A percentile compares a stretch with the other conserved stretches of the same genome.
Evolutionary conservation across 2,329 filamentous ascomycete species (phyloP).

Genomic region (Ophiocordyceps camponoti-saundersi): DNA sequence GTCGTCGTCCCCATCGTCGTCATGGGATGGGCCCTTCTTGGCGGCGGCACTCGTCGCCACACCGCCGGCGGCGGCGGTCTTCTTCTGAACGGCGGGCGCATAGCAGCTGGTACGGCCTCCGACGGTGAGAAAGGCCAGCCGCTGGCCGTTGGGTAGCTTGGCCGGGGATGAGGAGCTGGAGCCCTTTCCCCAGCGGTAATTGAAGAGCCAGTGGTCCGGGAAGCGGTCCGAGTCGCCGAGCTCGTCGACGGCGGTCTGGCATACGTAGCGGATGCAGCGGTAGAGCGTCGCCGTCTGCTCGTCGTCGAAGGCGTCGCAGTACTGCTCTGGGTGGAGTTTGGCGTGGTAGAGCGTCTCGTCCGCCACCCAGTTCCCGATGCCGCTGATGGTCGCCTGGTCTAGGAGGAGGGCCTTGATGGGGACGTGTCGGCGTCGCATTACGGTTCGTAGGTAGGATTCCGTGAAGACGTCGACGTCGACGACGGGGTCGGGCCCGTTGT

Average conservation of each 20-base stretch:
- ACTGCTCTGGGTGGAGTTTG: conserved; percentile 79
- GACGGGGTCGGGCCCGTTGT: conserved; percentile 90
- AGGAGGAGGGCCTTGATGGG: conserved; percentile 80
- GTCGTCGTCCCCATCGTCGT: conserved; percentile 3
- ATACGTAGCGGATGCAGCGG: conserved; percentile 59
- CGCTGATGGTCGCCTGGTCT: conserved; percentile 76
- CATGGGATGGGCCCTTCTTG: conserved; percentile 11
- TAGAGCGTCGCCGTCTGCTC: conserved; percentile 57
- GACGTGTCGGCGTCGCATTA: conserved; percentile 60
- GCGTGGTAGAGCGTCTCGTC: conserved; percentile 90
- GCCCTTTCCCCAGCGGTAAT: conserved; percentile 78
- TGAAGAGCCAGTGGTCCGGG: conserved; percentile 76
- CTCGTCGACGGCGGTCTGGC: conserved; percentile 58
- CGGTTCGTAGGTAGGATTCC: conserved; percentile 52
- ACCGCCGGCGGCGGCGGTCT: conserved; percentile 33
- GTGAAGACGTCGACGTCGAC: conserved; percentile 65
- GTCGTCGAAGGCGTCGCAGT: conserved; percentile 64
- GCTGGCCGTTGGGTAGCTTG: conserved; percentile 66
- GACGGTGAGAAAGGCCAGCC: conserved; percentile 73
- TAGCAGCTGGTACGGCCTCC: conserved; percentile 84
- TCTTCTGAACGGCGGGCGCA: conserved; percentile 74
- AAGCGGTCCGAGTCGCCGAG: conserved; percentile 74
- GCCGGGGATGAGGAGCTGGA: conserved; percentile 44
- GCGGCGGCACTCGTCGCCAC: conserved; percentile 17
- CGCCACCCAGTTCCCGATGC: conserved; percentile 93